These are phyloP conservation scores for Cokeromyces recurvatus DNA, from an alignment of 371 early-diverging fungal species.

Conservation along the genomic window DNA sequence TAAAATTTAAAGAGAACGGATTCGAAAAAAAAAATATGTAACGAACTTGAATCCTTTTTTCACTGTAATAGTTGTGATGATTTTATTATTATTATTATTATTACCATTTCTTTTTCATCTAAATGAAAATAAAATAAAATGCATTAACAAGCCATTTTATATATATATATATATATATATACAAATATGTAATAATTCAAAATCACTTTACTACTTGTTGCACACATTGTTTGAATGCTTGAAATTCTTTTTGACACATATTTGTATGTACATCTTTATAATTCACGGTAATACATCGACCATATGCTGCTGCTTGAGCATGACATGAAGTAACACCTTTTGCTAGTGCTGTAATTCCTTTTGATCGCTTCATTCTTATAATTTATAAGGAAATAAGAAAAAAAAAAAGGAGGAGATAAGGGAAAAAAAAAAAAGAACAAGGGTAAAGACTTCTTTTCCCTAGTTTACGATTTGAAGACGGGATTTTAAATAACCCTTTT, in stretches of 20 bases:
- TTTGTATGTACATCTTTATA: slow-evolving; percentile 54
- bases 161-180: too few species aligned
- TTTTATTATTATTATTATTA: too few species aligned
- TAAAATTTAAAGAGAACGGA: too few species aligned
- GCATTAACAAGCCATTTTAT: background rate
- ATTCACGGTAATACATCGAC: slow-evolving; percentile 49
- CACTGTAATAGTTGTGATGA: too few species aligned
- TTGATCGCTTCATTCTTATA: slow-evolving; percentile 14
- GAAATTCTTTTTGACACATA: slow-evolving; percentile 55
- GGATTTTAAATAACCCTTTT: too few species aligned
- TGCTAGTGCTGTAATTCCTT: slow-evolving; percentile 32
- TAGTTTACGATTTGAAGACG: too few species aligned
- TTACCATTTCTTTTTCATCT: slow-evolving; percentile 21
- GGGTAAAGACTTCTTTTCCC: too few species aligned
- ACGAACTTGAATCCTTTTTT: too few species aligned
- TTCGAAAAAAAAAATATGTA: too few species aligned
- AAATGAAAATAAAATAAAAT: background rate
- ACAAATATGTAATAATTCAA: too few species aligned
- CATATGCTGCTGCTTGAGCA: slow-evolving; percentile 47
- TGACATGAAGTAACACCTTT: slow-evolving; percentile 42
- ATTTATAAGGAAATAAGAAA: too few species aligned
- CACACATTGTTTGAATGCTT: slow-evolving; percentile 57
- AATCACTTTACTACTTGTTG: slow-evolving; percentile 50
- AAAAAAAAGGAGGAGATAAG: too few species aligned
- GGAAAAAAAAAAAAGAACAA: slow-evolving; percentile 5